Conservation (phyloP, 208 protist genomes). For the Sergeia podlipaevii region DNA sequence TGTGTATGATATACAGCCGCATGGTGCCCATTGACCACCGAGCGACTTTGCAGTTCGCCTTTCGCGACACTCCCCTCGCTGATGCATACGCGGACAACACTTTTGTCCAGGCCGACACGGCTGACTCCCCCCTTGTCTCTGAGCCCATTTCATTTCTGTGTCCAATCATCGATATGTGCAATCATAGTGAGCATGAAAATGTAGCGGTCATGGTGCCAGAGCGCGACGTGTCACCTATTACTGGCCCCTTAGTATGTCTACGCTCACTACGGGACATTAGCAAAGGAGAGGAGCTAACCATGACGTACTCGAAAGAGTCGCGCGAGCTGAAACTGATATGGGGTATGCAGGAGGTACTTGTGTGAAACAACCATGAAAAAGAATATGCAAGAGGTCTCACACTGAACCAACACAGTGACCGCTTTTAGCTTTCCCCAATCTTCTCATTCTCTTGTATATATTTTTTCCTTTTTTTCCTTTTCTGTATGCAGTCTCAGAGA, state of each 20-base stretch:
- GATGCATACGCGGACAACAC: conserved; percentile 25
- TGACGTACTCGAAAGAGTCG: conserved; percentile 60
- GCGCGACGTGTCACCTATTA: conserved; percentile 9
- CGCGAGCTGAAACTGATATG: conserved; percentile 70
- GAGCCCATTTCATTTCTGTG: conserved; percentile 78
- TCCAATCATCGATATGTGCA: conserved; percentile 85
- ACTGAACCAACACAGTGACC: no score
- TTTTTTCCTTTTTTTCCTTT: no score
- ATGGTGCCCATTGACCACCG: conserved; percentile 77
- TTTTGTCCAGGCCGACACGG: not conserved
- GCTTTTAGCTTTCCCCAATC: no score
- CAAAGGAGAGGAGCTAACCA: conserved; percentile 77
- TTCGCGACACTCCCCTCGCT: conserved; percentile 52
- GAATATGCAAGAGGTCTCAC: no score
- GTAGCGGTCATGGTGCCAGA: conserved; percentile 80
- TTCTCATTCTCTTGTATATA: no score
- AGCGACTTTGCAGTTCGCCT: conserved; percentile 42
- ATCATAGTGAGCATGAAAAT: conserved; percentile 75
- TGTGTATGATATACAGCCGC: conserved; percentile 83
- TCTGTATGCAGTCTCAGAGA: no score
- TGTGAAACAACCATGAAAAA: no score
- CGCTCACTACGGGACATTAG: conserved; percentile 63
- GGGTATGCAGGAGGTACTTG: conserved; percentile 65
- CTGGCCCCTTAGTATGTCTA: conserved; percentile 57
- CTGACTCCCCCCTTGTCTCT: conserved; percentile 24